Evolutionary conservation across 495 filamentous ascomycete genomes (phyloP).

Genomic region (Xylaria bambusicola): DNA sequence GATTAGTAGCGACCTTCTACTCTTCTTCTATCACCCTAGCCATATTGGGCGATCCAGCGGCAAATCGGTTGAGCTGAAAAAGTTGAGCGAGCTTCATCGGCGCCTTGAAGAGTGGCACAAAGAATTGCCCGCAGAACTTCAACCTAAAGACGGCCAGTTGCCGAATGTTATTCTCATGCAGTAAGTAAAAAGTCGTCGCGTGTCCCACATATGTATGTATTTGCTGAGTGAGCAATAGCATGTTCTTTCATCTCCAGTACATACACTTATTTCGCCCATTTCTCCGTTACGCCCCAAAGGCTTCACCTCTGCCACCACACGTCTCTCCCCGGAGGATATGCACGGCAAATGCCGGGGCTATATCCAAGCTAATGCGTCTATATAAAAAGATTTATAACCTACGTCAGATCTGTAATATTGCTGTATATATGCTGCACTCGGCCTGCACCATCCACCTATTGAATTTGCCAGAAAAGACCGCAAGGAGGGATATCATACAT

Average conservation of each 20-base stretch:
- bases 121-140: slow-evolving; percentile 80
- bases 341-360: slow-evolving; percentile 80
- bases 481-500: slow-evolving; percentile 83
- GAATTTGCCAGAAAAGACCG: slow-evolving; percentile 87
- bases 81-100: slow-evolving; percentile 85
- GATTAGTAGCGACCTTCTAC: slow-evolving; percentile 87
- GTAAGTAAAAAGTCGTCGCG: slow-evolving; percentile 52
- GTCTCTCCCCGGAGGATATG: slow-evolving; percentile 90
- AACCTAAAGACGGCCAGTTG: slow-evolving; percentile 85
- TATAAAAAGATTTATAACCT: slow-evolving; percentile 92
- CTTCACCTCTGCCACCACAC: slow-evolving; percentile 80
- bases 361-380: slow-evolving; percentile 87
- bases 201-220: not conserved
- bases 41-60: slow-evolving; percentile 59
- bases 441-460: slow-evolving; percentile 94
- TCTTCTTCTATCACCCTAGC: slow-evolving; percentile 86
- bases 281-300: slow-evolving; percentile 79
- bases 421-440: slow-evolving; percentile 90
- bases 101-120: slow-evolving; percentile 90
- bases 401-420: slow-evolving; percentile 91
- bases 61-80: slow-evolving; percentile 78
- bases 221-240: slow-evolving; percentile 52
- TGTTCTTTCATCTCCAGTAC: slow-evolving; percentile 95
- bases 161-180: slow-evolving; percentile 93
- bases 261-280: slow-evolving; percentile 98